These are phyloP conservation scores for Lagenidium sp. DNA, from an alignment of 352 stramenopile species.

Conservation along the genomic window DNA sequence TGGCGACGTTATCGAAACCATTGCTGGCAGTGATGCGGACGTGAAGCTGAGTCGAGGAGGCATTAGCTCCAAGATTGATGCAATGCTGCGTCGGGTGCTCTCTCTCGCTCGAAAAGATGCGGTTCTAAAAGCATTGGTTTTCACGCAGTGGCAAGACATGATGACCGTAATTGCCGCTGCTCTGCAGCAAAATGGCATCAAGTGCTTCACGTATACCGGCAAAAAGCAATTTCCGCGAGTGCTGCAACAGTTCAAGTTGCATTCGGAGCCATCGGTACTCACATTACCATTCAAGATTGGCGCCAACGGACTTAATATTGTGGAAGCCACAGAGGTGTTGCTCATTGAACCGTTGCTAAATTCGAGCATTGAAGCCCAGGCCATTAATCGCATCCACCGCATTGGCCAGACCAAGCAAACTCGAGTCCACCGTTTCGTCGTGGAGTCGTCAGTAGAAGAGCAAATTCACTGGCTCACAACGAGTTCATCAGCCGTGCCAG, in stretches of 20 bases:
- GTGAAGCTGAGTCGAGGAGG: slow-evolving; percentile 15
- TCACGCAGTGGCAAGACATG: slow-evolving; percentile 91
- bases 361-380: slow-evolving; percentile 73
- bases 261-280: slow-evolving; percentile 44
- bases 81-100: slow-evolving; percentile 38
- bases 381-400: slow-evolving; percentile 87
- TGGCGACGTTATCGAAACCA: no score
- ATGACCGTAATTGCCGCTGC: slow-evolving; percentile 22
- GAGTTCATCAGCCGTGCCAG: slow-evolving; percentile 5
- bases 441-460: slow-evolving; percentile 84
- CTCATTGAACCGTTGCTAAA: slow-evolving; percentile 90
- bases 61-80: slow-evolving; percentile 67
- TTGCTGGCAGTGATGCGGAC: no score
- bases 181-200: slow-evolving; percentile 34
- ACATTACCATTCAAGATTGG: slow-evolving; percentile 81
- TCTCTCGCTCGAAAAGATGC: slow-evolving; percentile 32
- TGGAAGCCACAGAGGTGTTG: slow-evolving; percentile 88
- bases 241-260: slow-evolving; percentile 45
- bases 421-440: slow-evolving; percentile 85
- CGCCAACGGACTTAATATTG: slow-evolving; percentile 88
- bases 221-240: slow-evolving; percentile 38
- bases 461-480: slow-evolving; percentile 64
- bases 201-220: slow-evolving; percentile 63
- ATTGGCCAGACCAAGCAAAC: slow-evolving; percentile 84
- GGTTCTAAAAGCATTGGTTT: slow-evolving; percentile 84